phyloP scores from a whole-genome alignment of 257 asterid genomes.

The Primulina huaijiensis region DNA sequence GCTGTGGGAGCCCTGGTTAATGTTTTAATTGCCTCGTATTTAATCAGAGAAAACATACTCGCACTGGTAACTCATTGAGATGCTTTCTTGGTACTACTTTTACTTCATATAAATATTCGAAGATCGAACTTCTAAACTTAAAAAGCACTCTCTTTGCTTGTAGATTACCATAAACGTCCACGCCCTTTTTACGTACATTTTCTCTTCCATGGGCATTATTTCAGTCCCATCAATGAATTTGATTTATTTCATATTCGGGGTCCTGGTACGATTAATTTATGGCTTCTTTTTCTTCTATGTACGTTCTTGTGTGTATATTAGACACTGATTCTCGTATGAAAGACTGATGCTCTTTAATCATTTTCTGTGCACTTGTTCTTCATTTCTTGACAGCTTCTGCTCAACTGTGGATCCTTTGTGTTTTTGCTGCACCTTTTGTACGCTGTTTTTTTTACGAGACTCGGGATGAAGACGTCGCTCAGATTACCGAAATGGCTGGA shows the following conservation, averaged over 20 bases:
- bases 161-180: constrained; percentile 85
- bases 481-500: constrained; percentile 82
- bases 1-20: constrained; percentile 81
- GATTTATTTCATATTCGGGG: constrained; percentile 71
- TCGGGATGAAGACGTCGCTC: constrained; percentile 73
- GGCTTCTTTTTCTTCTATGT: not conserved
- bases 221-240: constrained; percentile 75
- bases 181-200: constrained; percentile 60
- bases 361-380: not conserved
- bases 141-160: constrained; percentile 9
- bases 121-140: constrained; percentile 6
- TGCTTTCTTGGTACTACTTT: not conserved
- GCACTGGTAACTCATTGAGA: constrained; percentile 53
- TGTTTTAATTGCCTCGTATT: constrained; percentile 71
- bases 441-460: constrained; percentile 73
- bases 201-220: constrained; percentile 61
- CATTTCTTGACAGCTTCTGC: constrained; percentile 61
- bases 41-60: constrained; percentile 89
- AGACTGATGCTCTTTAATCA: constrained; percentile 10
- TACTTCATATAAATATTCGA: constrained; percentile 3
- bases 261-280: constrained; percentile 49
- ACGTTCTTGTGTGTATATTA: not conserved
- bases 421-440: constrained; percentile 81
- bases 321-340: not conserved
- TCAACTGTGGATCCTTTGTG: constrained; percentile 66